Percentiles rank a stretch among this genome's conserved stretches.
Conservation (phyloP, 768 basidiomycete genomes). For the Amanita fuliginea region DNA sequence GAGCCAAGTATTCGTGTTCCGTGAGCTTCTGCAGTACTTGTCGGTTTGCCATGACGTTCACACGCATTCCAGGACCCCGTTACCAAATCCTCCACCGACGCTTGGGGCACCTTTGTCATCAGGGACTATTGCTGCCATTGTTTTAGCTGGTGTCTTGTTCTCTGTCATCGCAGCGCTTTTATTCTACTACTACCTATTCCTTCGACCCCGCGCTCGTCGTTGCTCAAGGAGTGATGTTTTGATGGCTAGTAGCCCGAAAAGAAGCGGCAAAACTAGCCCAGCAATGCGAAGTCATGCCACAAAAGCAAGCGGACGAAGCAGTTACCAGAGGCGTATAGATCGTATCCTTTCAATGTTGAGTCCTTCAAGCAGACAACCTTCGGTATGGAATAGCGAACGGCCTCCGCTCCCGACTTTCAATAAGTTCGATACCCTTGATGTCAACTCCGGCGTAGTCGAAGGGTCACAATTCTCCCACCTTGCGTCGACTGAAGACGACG, state of each 20-base stretch:
- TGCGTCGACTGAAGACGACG: background rate
- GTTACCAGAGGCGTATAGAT: background rate
- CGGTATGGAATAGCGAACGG: background rate
- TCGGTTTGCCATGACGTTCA: background rate
- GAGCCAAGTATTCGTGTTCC: slow-evolving; percentile 17
- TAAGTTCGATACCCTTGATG: too few species aligned
- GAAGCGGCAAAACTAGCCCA: background rate
- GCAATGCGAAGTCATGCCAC: background rate
- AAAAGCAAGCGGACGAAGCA: background rate
- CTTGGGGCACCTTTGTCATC: slow-evolving; percentile 14
- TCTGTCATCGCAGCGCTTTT: slow-evolving; percentile 30
- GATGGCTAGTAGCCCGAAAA: background rate
- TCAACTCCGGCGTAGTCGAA: background rate
- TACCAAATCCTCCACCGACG: slow-evolving; percentile 1
- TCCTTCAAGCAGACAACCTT: background rate
- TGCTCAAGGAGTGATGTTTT: slow-evolving; percentile 11
- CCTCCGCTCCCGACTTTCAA: background rate
- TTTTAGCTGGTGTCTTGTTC: slow-evolving; percentile 43
- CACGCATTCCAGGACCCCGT: background rate
- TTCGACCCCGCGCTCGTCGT: slow-evolving; percentile 34
- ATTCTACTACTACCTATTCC: slow-evolving; percentile 33
- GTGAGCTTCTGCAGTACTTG: background rate
- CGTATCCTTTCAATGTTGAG: background rate
- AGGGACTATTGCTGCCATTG: slow-evolving; percentile 60
- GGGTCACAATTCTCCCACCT: background rate